Conservation (phyloP, 148 eudicot species). For the Cornus controversa region DNA sequence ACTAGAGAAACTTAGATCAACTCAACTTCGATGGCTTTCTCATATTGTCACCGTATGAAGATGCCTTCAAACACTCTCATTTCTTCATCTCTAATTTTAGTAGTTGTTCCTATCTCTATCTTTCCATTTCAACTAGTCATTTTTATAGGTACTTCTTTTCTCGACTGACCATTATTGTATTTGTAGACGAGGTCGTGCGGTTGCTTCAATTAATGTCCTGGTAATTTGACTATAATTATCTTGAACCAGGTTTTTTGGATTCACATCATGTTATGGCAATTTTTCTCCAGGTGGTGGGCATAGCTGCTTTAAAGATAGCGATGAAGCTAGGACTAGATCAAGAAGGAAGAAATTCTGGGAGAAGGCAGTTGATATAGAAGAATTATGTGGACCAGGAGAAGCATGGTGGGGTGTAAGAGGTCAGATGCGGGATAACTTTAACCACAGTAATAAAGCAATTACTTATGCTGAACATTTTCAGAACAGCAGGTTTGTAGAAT, state of each 20-base stretch:
- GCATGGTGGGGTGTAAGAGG: conserved; percentile 99
- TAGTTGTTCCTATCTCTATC: neutral
- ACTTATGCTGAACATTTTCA: conserved; percentile 63
- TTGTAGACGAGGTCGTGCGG: neutral
- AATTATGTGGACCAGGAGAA: conserved; percentile 86
- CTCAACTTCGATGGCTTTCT: neutral
- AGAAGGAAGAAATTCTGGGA: conserved; percentile 84
- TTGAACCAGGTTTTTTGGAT: neutral
- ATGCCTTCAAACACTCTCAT: neutral
- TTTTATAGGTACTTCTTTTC: neutral
- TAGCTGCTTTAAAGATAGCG: conserved; percentile 90
- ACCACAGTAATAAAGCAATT: conserved; percentile 85
- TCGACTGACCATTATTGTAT: neutral
- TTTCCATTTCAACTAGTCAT: neutral
- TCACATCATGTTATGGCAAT: neutral
- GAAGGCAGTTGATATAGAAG: conserved; percentile 77
- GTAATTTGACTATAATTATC: neutral
- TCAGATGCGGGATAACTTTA: conserved; percentile 82
- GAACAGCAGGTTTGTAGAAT: conserved; percentile 89
- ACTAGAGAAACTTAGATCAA: neutral
- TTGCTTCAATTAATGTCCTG: neutral
- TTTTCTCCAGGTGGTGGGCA: conserved; percentile 86
- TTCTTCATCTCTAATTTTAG: neutral
- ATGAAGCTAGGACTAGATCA: conserved; percentile 82
- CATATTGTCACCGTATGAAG: neutral